phyloP scores from a whole-genome alignment of 345 rosid genomes.

The Pistacia integerrima region DNA sequence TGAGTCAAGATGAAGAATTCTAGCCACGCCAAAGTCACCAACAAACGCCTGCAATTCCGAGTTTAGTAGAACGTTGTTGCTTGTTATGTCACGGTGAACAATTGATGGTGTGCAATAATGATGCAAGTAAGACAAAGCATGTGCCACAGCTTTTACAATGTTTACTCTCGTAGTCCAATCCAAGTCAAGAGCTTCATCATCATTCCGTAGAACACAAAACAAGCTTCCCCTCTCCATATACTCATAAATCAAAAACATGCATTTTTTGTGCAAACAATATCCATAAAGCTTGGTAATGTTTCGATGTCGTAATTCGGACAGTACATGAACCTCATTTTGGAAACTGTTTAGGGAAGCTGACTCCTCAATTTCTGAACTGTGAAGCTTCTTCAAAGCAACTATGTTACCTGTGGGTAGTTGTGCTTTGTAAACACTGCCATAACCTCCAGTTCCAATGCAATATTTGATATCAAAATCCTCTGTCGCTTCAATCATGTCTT shows the following conservation, averaged over 20 bases:
- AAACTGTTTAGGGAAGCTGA: background rate
- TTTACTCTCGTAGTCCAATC: background rate
- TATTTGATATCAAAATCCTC: conserved; percentile 18
- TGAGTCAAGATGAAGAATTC: background rate
- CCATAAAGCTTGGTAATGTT: background rate
- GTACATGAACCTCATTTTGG: background rate
- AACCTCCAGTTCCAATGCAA: conserved; percentile 22
- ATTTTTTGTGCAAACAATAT: background rate
- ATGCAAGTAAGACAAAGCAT: conserved; percentile 4
- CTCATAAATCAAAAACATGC: background rate
- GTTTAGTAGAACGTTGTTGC: conserved; percentile 4
- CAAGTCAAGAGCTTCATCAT: background rate
- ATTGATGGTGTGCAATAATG: background rate
- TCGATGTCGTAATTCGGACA: background rate
- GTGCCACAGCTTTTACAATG: background rate
- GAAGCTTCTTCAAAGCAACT: conserved; percentile 9
- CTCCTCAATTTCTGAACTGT: background rate
- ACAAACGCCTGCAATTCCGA: background rate
- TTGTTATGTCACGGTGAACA: conserved; percentile 11
- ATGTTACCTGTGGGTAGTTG: background rate
- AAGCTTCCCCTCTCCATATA: background rate
- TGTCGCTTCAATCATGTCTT: conserved; percentile 20
- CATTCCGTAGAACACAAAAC: background rate
- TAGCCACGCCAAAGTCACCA: conserved; percentile 2
- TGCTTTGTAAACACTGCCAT: conserved; percentile 18